phyloP scores from a whole-genome alignment of 306 rosid species.

The Trifolium dubium region DNA sequence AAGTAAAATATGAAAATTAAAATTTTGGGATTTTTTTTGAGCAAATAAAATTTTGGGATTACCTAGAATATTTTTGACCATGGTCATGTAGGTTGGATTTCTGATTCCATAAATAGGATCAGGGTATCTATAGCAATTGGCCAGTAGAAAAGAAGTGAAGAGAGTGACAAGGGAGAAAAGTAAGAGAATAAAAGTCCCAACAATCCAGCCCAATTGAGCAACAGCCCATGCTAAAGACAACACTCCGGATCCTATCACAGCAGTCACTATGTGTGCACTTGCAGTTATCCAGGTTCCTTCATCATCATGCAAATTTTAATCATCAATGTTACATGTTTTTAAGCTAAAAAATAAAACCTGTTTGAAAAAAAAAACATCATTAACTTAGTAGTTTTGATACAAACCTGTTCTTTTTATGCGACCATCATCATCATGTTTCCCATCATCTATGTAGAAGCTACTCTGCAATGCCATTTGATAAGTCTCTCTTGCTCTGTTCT shows the following conservation, averaged over 20 bases:
- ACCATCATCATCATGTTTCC: constrained; percentile 53
- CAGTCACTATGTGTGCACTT: constrained; percentile 53
- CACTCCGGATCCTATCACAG: constrained; percentile 59
- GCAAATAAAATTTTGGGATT: too few species aligned
- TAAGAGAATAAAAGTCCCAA: too few species aligned
- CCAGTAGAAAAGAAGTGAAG: too few species aligned
- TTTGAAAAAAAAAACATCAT: not conserved
- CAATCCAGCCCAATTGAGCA: constrained; percentile 60
- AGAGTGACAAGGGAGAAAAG: too few species aligned
- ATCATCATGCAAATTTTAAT: too few species aligned
- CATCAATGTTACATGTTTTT: too few species aligned
- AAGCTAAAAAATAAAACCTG: too few species aligned
- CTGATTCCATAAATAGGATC: too few species aligned
- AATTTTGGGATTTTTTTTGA: constrained; percentile 35
- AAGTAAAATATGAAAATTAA: not conserved
- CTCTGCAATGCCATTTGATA: not conserved
- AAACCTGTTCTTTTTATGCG: constrained; percentile 45
- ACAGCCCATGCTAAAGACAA: constrained; percentile 51
- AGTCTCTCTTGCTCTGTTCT: not conserved
- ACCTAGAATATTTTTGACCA: too few species aligned
- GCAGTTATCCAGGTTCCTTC: constrained; percentile 55
- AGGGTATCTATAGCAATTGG: too few species aligned
- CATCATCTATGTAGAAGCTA: constrained; percentile 1
- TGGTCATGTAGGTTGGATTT: too few species aligned
- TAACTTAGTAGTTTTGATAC: too few species aligned